Evolutionary conservation across 1,284 basidiomycete genomes (phyloP).

Genomic region (Fomes fomentarius): DNA sequence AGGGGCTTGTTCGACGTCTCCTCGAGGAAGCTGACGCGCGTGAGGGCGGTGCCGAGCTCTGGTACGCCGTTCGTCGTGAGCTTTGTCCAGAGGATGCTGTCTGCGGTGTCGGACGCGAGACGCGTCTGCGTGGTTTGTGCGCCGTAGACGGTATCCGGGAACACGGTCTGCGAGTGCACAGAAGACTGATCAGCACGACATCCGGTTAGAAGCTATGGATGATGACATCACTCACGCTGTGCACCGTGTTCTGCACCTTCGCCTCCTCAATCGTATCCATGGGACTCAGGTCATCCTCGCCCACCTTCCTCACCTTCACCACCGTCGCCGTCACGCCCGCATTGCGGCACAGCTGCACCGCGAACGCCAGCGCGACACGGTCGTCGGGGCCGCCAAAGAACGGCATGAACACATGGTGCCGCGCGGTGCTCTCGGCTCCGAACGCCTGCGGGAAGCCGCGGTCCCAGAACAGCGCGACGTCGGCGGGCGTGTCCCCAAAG

Average conservation of each 20-base stretch:
- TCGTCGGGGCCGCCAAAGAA: slow-evolving; percentile 96
- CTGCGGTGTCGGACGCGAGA: slow-evolving; percentile 74
- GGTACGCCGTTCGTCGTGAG: slow-evolving; percentile 43
- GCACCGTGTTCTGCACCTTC: slow-evolving; percentile 25
- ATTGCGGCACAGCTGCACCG: slow-evolving; percentile 79
- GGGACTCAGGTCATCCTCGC: slow-evolving; percentile 35
- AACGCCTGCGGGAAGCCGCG: slow-evolving; percentile 40
- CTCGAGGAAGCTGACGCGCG: slow-evolving; percentile 59
- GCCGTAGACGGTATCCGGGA: slow-evolving; percentile 72
- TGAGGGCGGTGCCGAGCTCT: slow-evolving; percentile 45
- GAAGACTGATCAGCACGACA: background rate
- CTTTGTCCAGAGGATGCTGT: slow-evolving; percentile 67
- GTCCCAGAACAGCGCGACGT: slow-evolving; percentile 86
- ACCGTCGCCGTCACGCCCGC: slow-evolving; percentile 70
- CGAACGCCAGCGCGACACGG: slow-evolving; percentile 77
- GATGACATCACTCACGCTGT: slow-evolving; percentile 6
- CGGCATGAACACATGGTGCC: slow-evolving; percentile 78
- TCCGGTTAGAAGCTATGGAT: background rate
- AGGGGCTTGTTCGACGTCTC: slow-evolving; percentile 54
- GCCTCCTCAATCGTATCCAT: slow-evolving; percentile 36
- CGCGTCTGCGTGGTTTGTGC: slow-evolving; percentile 61
- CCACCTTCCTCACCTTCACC: slow-evolving; percentile 56
- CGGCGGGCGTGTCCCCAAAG: slow-evolving; percentile 65
- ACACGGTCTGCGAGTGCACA: slow-evolving; percentile 43
- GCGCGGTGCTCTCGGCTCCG: slow-evolving; percentile 29